Conservation (phyloP, 345 rosid genomes). For the Carallia brachiata region DNA sequence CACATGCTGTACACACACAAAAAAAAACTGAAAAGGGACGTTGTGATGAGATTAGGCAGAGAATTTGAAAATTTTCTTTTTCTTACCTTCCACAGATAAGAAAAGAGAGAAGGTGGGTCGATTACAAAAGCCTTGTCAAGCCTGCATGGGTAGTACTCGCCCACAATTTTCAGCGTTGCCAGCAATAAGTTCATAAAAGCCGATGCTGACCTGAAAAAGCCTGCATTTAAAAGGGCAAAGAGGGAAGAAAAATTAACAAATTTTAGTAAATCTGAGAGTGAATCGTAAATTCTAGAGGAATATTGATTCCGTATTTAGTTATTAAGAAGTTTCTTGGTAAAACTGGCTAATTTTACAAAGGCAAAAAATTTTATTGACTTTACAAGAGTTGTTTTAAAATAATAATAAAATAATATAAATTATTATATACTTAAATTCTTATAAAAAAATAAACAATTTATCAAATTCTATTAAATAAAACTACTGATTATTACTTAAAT, state of each 20-base stretch:
- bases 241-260: constrained; percentile 35
- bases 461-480: no score
- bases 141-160: constrained; percentile 76
- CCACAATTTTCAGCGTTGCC: constrained; percentile 77
- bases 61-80: constrained; percentile 21
- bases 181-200: constrained; percentile 74
- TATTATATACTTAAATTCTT: no score
- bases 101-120: constrained; percentile 89
- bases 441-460: no score
- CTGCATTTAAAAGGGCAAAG: constrained; percentile 36
- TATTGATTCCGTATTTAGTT: no score
- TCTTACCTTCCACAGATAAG: constrained; percentile 89
- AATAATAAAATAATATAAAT: no score
- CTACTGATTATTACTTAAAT: no score
- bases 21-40: background rate
- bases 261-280: no score
- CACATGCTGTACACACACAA: background rate
- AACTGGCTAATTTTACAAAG: constrained; percentile 9
- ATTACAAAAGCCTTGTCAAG: constrained; percentile 80
- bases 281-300: background rate
- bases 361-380: no score
- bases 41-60: background rate
- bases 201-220: constrained; percentile 94
- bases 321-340: background rate
- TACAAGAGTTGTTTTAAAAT: no score